phyloP scores from a whole-genome alignment of 2,329 filamentous ascomycete genomes.

The Trichoderma aggressivum region DNA sequence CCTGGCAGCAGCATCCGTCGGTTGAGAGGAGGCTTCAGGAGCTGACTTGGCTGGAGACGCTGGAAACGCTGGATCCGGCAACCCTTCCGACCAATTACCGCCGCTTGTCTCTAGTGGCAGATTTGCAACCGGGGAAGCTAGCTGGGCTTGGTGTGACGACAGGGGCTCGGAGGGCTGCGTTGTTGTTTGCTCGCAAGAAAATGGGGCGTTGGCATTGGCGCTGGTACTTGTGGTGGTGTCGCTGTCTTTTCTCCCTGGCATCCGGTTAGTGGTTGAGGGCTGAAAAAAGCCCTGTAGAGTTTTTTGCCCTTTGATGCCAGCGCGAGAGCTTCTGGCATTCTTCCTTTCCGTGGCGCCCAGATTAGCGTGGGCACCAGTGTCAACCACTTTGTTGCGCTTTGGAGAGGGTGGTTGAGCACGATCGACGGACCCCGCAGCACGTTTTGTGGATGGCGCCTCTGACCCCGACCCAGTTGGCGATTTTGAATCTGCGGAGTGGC shows the following conservation, averaged over 20 bases:
- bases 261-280: conserved; percentile 32
- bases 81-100: not conserved
- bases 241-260: conserved; percentile 12
- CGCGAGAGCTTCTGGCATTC: not conserved
- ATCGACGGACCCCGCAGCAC: conserved; percentile 9
- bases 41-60: not conserved
- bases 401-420: not conserved
- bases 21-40: not conserved
- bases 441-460: not conserved
- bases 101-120: not conserved
- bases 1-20: conserved; percentile 29
- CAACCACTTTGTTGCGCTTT: conserved; percentile 9
- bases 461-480: not conserved
- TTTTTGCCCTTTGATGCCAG: conserved; percentile 36
- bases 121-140: not conserved
- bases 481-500: not conserved
- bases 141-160: not conserved
- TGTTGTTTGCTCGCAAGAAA: not conserved
- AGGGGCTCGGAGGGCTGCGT: not conserved
- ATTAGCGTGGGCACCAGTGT: not conserved
- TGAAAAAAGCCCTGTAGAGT: conserved; percentile 80
- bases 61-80: not conserved
- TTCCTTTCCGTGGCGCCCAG: not conserved
- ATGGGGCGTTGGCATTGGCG: conserved; percentile 15
- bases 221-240: conserved; percentile 7